These are phyloP conservation scores for Strobilomyces dryophilus DNA, from an alignment of 768 basidiomycete species.

Conservation along the genomic window DNA sequence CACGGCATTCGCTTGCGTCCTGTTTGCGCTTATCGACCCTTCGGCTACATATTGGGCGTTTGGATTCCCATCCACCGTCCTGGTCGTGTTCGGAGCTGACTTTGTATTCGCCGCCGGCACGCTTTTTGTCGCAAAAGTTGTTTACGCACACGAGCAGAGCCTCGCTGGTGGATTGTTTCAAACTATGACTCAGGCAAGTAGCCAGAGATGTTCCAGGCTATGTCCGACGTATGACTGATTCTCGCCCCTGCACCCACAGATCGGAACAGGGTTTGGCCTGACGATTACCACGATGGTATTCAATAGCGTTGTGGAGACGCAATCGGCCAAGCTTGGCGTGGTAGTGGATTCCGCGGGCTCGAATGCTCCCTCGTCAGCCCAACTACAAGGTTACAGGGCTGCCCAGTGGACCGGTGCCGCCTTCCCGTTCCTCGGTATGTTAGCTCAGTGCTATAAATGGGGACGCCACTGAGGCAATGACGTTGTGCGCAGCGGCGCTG, in stretches of 20 bases:
- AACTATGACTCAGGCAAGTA: slow-evolving; percentile 67
- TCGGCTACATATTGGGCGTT: slow-evolving; percentile 65
- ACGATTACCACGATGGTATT: slow-evolving; percentile 72
- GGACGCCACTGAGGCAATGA: neutral
- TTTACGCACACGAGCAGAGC: slow-evolving; percentile 67
- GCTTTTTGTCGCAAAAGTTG: slow-evolving; percentile 67
- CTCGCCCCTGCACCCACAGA: slow-evolving; percentile 28
- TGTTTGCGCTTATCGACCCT: slow-evolving; percentile 67
- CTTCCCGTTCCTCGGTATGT: slow-evolving; percentile 55
- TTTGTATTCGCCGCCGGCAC: slow-evolving; percentile 73
- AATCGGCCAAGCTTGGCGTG: slow-evolving; percentile 33
- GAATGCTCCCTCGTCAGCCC: slow-evolving; percentile 33
- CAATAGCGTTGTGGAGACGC: slow-evolving; percentile 42
- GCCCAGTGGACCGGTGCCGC: slow-evolving; percentile 65
- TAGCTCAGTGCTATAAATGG: neutral
- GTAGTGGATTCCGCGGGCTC: slow-evolving; percentile 21
- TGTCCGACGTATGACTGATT: neutral
- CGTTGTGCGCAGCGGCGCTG: slow-evolving; percentile 22
- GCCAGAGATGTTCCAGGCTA: neutral
- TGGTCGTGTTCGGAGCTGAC: slow-evolving; percentile 72
- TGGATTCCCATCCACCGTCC: slow-evolving; percentile 62
- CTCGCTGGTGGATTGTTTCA: slow-evolving; percentile 74
- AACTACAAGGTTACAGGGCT: slow-evolving; percentile 52
- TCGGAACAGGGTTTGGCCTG: slow-evolving; percentile 67
- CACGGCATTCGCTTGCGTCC: slow-evolving; percentile 53